These are phyloP conservation scores for Carex parvula DNA, from an alignment of 176 grass and related monocot genomes.

Conservation along the genomic window DNA sequence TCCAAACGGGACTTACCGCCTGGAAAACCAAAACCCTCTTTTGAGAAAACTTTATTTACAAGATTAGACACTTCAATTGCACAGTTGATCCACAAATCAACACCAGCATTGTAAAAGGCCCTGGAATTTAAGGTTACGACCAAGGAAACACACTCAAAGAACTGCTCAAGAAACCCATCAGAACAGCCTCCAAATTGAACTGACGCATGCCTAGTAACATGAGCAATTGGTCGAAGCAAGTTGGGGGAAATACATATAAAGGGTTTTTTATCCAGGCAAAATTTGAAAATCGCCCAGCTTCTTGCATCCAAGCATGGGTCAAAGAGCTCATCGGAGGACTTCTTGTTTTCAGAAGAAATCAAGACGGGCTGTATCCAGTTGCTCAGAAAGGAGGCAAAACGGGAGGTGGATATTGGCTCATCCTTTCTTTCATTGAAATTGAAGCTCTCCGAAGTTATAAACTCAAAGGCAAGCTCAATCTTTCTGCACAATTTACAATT, in stretches of 20 bases:
- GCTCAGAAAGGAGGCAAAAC: constrained; percentile 58
- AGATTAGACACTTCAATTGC: constrained; percentile 58
- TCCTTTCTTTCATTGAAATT: constrained; percentile 34
- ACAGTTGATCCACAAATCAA: constrained; percentile 79
- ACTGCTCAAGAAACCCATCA: constrained; percentile 43
- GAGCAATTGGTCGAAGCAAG: constrained; percentile 66
- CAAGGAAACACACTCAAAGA: constrained; percentile 57
- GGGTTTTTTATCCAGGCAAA: constrained; percentile 60
- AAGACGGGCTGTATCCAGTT: constrained; percentile 78
- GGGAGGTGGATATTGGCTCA: constrained; percentile 33
- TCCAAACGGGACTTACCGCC: constrained; percentile 29
- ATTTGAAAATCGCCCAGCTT: constrained; percentile 65
- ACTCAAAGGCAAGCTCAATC: constrained; percentile 57
- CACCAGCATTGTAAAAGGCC: constrained; percentile 68
- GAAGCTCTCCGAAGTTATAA: constrained; percentile 33
- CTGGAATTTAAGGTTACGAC: constrained; percentile 73
- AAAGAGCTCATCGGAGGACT: constrained; percentile 36
- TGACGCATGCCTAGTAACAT: constrained; percentile 50
- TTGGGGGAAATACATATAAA: constrained; percentile 55
- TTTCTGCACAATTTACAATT: constrained; percentile 64
- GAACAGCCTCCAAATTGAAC: constrained; percentile 36
- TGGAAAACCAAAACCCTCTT: constrained; percentile 35
- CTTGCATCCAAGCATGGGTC: constrained; percentile 71
- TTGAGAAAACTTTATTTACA: constrained; percentile 47
- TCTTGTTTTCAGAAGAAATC: constrained; percentile 55